Percentiles rank a stretch among this genome's conserved stretches.
phyloP scores from a whole-genome alignment of 2,329 filamentous ascomycete genomes.

The Aspergillus oerlinghausenensis region DNA sequence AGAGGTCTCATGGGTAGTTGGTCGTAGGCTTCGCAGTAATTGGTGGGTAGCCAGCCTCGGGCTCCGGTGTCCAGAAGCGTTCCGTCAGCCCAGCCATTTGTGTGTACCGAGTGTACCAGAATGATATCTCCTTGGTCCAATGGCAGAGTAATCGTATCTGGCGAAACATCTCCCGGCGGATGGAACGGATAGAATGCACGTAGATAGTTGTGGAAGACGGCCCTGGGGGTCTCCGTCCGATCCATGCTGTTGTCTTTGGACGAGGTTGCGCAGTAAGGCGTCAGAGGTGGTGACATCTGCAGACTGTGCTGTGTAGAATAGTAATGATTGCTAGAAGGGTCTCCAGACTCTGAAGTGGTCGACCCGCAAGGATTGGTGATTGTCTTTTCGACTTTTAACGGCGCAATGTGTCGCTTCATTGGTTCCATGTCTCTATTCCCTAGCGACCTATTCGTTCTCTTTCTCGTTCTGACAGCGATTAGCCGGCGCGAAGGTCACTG shows the following conservation, averaged over 20 bases:
- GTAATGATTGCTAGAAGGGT: constrained; percentile 21
- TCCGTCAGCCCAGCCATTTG: constrained; percentile 97
- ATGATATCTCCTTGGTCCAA: constrained; percentile 89
- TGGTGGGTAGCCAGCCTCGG: constrained; percentile 93
- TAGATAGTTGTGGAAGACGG: constrained; percentile 88
- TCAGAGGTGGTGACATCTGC: constrained; percentile 73
- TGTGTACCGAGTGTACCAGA: constrained; percentile 91
- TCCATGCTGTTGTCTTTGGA: constrained; percentile 52
- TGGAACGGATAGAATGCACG: constrained; percentile 92
- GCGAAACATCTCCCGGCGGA: constrained; percentile 69
- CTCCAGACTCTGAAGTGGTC: neutral
- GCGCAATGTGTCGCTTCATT: constrained; percentile 34
- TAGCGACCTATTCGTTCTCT: neutral
- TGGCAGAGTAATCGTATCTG: constrained; percentile 81
- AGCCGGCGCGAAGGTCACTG: constrained; percentile 24
- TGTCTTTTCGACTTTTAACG: constrained; percentile 36
- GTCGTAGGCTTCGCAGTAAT: constrained; percentile 95
- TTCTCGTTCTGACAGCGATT: constrained; percentile 1
- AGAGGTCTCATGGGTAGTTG: constrained; percentile 80
- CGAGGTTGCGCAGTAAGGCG: constrained; percentile 54
- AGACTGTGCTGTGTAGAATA: constrained; percentile 24
- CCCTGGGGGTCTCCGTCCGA: constrained; percentile 45
- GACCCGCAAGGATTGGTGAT: constrained; percentile 14
- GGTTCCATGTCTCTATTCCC: constrained; percentile 26
- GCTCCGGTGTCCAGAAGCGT: constrained; percentile 81